Evolutionary conservation across 83 land plant genomes (phyloP).

Genomic region (Isoetes engelmannii): DNA sequence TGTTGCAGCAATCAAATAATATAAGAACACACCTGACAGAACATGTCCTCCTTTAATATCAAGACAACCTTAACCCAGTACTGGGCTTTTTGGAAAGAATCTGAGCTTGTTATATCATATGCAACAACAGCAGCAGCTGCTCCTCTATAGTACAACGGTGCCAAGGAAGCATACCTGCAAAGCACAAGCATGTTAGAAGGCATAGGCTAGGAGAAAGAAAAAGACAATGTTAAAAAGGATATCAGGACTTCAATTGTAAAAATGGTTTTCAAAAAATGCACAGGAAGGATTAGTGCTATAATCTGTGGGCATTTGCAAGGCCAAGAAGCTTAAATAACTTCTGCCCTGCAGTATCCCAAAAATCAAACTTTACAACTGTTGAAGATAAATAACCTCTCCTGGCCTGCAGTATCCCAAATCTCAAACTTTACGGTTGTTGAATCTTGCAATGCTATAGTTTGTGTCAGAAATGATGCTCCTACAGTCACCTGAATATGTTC

Average conservation of each 20-base stretch:
- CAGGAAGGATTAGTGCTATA: too few species aligned
- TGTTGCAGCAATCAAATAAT: slow-evolving; percentile 13
- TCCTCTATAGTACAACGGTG: slow-evolving; percentile 91
- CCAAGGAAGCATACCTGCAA: slow-evolving; percentile 83
- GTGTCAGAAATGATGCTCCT: slow-evolving; percentile 95
- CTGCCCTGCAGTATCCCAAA: not conserved
- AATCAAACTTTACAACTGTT: not conserved
- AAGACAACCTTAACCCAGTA: slow-evolving; percentile 84
- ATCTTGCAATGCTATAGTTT: slow-evolving; percentile 87
- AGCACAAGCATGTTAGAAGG: not conserved
- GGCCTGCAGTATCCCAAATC: slow-evolving; percentile 99
- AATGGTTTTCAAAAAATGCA: too few species aligned
- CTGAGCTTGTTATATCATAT: slow-evolving; percentile 86
- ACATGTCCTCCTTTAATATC: not conserved
- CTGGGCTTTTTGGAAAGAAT: slow-evolving; percentile 85
- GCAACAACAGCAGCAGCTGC: slow-evolving; percentile 92
- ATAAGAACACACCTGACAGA: not conserved
- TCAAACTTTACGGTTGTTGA: slow-evolving; percentile 90
- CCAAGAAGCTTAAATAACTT: too few species aligned
- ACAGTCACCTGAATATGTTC: slow-evolving; percentile 68
- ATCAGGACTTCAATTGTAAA: not conserved
- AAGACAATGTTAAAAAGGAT: slow-evolving; percentile 10
- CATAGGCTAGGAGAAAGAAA: not conserved
- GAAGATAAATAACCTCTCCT: slow-evolving; percentile 57
- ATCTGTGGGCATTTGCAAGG: too few species aligned